Base-by-base conservation (phyloP, 352 stramenopile species). In the Phytophthora kernoviae region DNA sequence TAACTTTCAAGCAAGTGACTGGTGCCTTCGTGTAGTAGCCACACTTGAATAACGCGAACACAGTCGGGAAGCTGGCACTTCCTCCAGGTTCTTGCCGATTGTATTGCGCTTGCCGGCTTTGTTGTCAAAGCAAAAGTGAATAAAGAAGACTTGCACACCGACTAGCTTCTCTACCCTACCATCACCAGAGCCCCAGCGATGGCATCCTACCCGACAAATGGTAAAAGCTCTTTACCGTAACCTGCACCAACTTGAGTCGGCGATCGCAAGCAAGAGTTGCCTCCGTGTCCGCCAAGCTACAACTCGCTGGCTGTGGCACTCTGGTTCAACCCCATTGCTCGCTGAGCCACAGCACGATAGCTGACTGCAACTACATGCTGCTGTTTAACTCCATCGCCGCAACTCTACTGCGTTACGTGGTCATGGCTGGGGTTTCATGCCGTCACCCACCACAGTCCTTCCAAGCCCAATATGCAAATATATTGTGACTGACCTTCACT, bases 21-120 rank as follows among this genome's bases (percentile, higher is more conserved):
- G 74, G 45, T 9, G 64, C 66, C 1, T 82, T 82, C 51, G 75
- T n/a, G n/a, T n/a, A n/a, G n/a, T n/a, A n/a, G n/a, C n/a, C n/a
- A n/a, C n/a, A n/a, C n/a, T n/a, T n/a, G n/a, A n/a, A n/a, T 6
- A 30, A 6, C 24, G 24, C 24, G 3, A 30, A 30, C 24, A 30
- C 24, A 30, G 24, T n/a, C n/a, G 48, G 37, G 48, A 56, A 56
- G 48, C 34, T 56, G 48, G n/a, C 36, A 56, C 48, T 56, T 56
- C 48, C 36, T 39, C 18, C 2, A 46, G 36, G 20, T 37, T 46
- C 14, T 54, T 11, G 37, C 15, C 37, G 37, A 43, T 11, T 43
- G 47, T 54, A 54, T 54, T 54, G 47, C 36, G 15, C 27, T 52
- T 43, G 32, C 14, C 14, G 47, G 33, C 33, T 54, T 54, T 5